phyloP scores from a whole-genome alignment of 2,329 filamentous ascomycete genomes.

The Cordyceps javanica region DNA sequence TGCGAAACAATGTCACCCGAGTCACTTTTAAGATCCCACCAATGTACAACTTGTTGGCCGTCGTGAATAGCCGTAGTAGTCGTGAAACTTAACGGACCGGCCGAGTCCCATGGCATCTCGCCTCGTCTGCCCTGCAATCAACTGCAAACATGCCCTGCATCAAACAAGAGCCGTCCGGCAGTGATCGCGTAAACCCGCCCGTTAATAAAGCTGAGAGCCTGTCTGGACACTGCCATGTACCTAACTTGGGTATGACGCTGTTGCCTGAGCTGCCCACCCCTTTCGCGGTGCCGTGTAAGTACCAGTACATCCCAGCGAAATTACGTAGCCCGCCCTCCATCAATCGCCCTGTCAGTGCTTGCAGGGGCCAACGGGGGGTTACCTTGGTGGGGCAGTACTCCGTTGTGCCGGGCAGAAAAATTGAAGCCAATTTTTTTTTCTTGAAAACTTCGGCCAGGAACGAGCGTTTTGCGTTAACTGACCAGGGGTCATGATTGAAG shows the following conservation, averaged over 20 bases:
- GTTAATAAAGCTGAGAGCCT: too few species aligned
- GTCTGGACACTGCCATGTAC: too few species aligned
- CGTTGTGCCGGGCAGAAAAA: conserved; percentile 6
- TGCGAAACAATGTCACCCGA: too few species aligned
- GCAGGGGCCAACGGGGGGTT: neutral
- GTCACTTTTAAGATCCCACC: too few species aligned
- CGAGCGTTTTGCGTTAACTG: neutral
- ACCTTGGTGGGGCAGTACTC: conserved; percentile 3
- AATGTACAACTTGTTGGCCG: too few species aligned
- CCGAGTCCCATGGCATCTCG: too few species aligned
- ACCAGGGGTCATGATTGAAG: too few species aligned
- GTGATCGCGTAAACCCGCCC: neutral
- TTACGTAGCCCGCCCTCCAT: conserved; percentile 14
- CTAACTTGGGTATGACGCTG: neutral
- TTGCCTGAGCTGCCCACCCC: neutral
- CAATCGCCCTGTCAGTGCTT: conserved; percentile 19
- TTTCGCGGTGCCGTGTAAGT: conserved; percentile 14
- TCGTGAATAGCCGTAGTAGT: too few species aligned
- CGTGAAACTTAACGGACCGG: too few species aligned
- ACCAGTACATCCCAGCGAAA: conserved; percentile 19
- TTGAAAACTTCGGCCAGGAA: neutral
- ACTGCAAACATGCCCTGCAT: neutral
- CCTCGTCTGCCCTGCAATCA: neutral
- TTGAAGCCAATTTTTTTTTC: too few species aligned
- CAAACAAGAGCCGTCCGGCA: neutral